phyloP scores from a whole-genome alignment of 2,329 filamentous ascomycete species.

The Aotearoamyces nothofagi region DNA sequence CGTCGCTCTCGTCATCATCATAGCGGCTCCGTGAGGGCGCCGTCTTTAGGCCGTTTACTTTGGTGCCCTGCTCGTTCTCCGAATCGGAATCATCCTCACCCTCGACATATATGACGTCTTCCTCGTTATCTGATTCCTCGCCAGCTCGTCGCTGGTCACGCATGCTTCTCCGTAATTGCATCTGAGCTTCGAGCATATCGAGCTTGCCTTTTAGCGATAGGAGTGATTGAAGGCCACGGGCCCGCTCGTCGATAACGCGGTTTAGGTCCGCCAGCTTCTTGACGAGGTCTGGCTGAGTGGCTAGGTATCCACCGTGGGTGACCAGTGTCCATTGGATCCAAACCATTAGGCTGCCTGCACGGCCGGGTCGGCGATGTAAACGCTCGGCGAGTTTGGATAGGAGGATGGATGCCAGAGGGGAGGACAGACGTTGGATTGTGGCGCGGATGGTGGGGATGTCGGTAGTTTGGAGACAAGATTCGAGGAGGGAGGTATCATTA shows the following conservation, averaged over 20 bases:
- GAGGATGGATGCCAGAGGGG: slow-evolving; percentile 62
- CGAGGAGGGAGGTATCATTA: slow-evolving; percentile 77
- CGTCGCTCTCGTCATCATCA: slow-evolving; percentile 17
- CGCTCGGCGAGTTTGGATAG: slow-evolving; percentile 76
- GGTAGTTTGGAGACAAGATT: slow-evolving; percentile 75
- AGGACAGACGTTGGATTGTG: slow-evolving; percentile 84
- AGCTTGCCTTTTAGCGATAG: slow-evolving; percentile 87
- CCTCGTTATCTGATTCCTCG: slow-evolving; percentile 30
- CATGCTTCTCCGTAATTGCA: slow-evolving; percentile 62
- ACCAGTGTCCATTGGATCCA: slow-evolving; percentile 96
- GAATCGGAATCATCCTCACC: slow-evolving; percentile 40
- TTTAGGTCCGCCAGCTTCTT: slow-evolving; percentile 66
- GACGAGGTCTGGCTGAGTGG: slow-evolving; percentile 71
- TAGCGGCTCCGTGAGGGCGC: too few species aligned
- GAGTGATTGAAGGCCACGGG: slow-evolving; percentile 66
- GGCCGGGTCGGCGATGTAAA: slow-evolving; percentile 72
- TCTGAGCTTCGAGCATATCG: slow-evolving; percentile 84
- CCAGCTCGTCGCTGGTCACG: slow-evolving; percentile 28
- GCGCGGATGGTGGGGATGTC: slow-evolving; percentile 66
- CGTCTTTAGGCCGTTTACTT: slow-evolving; percentile 10
- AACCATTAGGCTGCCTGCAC: slow-evolving; percentile 77
- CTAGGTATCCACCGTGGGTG: slow-evolving; percentile 80
- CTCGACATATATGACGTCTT: slow-evolving; percentile 73
- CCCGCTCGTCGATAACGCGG: slow-evolving; percentile 75
- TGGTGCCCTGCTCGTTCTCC: slow-evolving; percentile 39